These are phyloP conservation scores for Hericium coralloides DNA, from an alignment of 768 basidiomycete genomes.

Conservation along the genomic window DNA sequence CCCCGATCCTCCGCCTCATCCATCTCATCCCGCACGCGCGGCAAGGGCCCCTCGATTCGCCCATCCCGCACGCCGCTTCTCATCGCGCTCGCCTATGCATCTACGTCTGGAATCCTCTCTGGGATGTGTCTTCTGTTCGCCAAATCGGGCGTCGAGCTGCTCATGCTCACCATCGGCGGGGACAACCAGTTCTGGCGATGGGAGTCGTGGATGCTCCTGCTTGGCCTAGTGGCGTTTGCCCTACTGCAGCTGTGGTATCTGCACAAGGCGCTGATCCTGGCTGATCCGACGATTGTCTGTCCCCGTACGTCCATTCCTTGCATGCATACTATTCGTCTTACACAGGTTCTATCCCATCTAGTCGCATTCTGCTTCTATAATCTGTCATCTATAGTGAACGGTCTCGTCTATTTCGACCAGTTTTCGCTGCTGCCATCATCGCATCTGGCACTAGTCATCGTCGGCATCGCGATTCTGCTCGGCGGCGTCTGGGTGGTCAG, in stretches of 20 bases:
- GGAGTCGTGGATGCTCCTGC: slow-evolving; percentile 76
- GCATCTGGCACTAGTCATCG: slow-evolving; percentile 65
- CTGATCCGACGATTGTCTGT: slow-evolving; percentile 80
- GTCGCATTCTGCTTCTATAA: slow-evolving; percentile 96
- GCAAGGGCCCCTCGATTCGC: not conserved
- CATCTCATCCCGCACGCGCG: slow-evolving; percentile 11
- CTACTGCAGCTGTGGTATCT: slow-evolving; percentile 80
- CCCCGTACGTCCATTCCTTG: slow-evolving; percentile 47
- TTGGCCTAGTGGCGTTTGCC: slow-evolving; percentile 65
- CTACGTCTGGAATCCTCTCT: slow-evolving; percentile 78
- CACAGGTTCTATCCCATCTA: slow-evolving; percentile 18
- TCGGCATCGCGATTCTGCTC: slow-evolving; percentile 73
- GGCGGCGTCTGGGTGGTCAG: slow-evolving; percentile 88
- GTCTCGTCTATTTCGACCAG: slow-evolving; percentile 85
- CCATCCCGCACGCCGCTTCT: slow-evolving; percentile 44
- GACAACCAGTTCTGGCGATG: slow-evolving; percentile 78
- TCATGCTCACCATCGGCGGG: slow-evolving; percentile 68
- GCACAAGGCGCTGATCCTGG: slow-evolving; percentile 70
- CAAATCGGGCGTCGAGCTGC: slow-evolving; percentile 86
- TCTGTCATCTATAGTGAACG: slow-evolving; percentile 83
- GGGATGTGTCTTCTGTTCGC: slow-evolving; percentile 92
- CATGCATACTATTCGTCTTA: not conserved
- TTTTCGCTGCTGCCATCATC: slow-evolving; percentile 56
- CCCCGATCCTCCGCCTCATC: slow-evolving; percentile 21
- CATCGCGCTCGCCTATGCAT: slow-evolving; percentile 79